A percentile compares a stretch with the other conserved stretches of the same genome.
phyloP scores from a whole-genome alignment of 176 grass and related monocot species.

The Hyparrhenia diplandra region DNA sequence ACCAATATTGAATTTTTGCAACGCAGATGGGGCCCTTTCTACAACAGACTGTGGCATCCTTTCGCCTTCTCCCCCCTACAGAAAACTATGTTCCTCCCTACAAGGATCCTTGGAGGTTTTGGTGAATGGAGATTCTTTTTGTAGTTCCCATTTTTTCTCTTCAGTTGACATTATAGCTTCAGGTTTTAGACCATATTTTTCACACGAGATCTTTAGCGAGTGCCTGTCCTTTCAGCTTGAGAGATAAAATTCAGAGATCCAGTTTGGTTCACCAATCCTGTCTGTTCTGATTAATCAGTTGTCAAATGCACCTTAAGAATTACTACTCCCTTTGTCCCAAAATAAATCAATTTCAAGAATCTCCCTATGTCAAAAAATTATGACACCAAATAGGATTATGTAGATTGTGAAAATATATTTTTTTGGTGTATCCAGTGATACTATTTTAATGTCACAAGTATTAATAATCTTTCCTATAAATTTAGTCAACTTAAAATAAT shows the following conservation, averaged over 20 bases:
- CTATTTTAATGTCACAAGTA: neutral
- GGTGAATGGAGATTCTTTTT: conserved; percentile 48
- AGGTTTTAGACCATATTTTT: conserved; percentile 18
- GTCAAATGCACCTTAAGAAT: neutral
- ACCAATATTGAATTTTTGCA: conserved; percentile 8
- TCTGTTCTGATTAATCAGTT: neutral
- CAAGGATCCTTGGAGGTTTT: conserved; percentile 99
- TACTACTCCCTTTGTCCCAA: neutral
- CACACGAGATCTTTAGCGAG: conserved; percentile 14
- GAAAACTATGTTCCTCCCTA: conserved; percentile 91
- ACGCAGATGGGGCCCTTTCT: conserved; percentile 81
- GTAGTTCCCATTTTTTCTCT: neutral
- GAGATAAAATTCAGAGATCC: neutral
- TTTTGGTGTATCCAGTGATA: neutral
- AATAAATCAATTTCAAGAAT: neutral
- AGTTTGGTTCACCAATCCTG: neutral
- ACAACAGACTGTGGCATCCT: conserved; percentile 75
- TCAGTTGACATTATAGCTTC: neutral
- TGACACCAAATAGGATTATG: neutral
- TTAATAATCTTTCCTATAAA: neutral
- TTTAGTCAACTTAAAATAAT: neutral
- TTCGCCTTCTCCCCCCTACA: conserved; percentile 73
- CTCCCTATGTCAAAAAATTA: neutral
- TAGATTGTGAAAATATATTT: neutral
- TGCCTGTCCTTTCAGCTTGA: conserved; percentile 16